phyloP scores from a whole-genome alignment of 1,284 basidiomycete species.

The Leccinum pachyderme region DNA sequence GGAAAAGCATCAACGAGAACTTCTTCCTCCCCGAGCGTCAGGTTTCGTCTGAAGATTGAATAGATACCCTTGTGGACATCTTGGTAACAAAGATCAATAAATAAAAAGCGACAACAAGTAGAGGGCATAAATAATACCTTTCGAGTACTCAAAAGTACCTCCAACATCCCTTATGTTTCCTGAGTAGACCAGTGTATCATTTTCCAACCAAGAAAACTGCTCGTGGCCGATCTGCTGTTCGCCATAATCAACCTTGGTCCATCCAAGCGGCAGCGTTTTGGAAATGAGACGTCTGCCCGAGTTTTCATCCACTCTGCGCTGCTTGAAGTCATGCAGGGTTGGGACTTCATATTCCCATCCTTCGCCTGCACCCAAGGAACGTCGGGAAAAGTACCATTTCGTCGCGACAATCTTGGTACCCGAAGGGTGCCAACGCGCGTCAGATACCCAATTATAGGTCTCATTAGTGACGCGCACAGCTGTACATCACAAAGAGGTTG shows the following conservation, averaged over 20 bases:
- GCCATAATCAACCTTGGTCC: slow-evolving; percentile 55
- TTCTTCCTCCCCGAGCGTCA: slow-evolving; percentile 52
- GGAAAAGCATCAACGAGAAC: slow-evolving; percentile 54
- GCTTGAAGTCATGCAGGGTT: slow-evolving; percentile 21
- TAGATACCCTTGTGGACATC: slow-evolving; percentile 72
- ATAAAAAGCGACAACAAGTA: not conserved
- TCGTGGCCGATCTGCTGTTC: slow-evolving; percentile 72
- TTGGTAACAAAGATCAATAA: slow-evolving; percentile 25
- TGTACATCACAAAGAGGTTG: slow-evolving; percentile 24
- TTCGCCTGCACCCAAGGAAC: slow-evolving; percentile 67
- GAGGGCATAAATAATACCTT: slow-evolving; percentile 42
- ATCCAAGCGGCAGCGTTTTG: slow-evolving; percentile 55
- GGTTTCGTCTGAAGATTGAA: slow-evolving; percentile 59
- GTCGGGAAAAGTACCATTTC: slow-evolving; percentile 66
- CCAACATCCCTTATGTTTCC: slow-evolving; percentile 56
- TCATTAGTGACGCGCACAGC: slow-evolving; percentile 69
- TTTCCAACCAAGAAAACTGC: slow-evolving; percentile 59
- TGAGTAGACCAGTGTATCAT: slow-evolving; percentile 60
- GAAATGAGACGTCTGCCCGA: slow-evolving; percentile 56
- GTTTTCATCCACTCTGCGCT: slow-evolving; percentile 39
- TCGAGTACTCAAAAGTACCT: slow-evolving; percentile 59
- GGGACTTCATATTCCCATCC: slow-evolving; percentile 64
- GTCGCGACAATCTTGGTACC: slow-evolving; percentile 62
- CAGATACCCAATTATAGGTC: slow-evolving; percentile 66
- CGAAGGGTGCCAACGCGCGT: slow-evolving; percentile 67